A percentile compares a stretch with the other conserved stretches of the same genome.
Conservation (phyloP, 169 alveolate species). For the Perkinsus chesapeaki region DNA sequence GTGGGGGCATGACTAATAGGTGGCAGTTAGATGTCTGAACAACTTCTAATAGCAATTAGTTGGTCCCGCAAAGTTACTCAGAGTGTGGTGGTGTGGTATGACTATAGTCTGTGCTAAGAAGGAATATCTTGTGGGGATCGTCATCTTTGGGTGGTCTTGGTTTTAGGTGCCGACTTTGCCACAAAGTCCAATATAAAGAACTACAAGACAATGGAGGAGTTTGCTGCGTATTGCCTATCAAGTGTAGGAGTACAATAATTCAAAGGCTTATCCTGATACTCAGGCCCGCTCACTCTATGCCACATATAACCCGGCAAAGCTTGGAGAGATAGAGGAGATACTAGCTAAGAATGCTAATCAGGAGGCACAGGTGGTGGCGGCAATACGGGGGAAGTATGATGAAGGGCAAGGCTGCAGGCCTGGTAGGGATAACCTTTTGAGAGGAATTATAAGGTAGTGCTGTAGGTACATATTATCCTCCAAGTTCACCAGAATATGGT, state of each 20-base stretch:
- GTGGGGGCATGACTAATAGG: no score
- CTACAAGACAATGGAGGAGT: neutral
- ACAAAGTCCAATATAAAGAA: neutral
- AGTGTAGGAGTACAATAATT: neutral
- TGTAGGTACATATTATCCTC: neutral
- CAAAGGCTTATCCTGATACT: neutral
- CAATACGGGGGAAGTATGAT: neutral
- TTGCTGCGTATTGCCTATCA: neutral
- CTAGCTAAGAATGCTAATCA: neutral
- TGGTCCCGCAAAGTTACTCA: no score
- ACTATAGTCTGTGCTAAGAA: no score
- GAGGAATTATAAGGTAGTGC: neutral
- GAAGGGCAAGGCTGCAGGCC: neutral
- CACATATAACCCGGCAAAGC: neutral
- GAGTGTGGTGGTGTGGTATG: no score
- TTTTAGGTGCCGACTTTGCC: neutral
- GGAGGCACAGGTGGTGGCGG: neutral
- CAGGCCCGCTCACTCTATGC: neutral
- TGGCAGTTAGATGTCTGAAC: no score
- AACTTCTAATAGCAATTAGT: no score
- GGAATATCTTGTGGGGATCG: no score
- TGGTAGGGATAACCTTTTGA: neutral
- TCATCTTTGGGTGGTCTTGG: no score
- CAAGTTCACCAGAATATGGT: neutral
- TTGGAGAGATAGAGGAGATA: neutral